Conservation (phyloP, 805 yeast species). For the Ogataea glucozyma region DNA sequence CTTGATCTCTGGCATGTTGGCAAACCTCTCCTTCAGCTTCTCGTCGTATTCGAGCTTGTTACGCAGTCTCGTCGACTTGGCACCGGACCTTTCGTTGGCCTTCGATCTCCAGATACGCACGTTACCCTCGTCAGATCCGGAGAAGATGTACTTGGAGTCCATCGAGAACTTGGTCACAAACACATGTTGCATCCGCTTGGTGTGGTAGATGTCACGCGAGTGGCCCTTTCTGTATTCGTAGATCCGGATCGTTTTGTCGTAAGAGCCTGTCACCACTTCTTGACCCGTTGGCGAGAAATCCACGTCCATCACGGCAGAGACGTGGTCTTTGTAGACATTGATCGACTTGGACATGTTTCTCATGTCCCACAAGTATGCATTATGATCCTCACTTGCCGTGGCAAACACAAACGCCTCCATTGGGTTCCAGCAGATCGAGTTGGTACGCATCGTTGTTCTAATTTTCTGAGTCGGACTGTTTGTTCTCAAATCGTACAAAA, state of each 20-base stretch:
- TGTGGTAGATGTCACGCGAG: slow-evolving; percentile 92
- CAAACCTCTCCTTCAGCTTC: slow-evolving; percentile 87
- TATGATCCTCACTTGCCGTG: slow-evolving; percentile 91
- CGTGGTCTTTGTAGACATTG: slow-evolving; percentile 92
- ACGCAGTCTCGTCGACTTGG: slow-evolving; percentile 78
- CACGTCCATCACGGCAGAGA: slow-evolving; percentile 90
- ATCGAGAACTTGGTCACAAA: slow-evolving; percentile 81
- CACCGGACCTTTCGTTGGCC: slow-evolving; percentile 81
- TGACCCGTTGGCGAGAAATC: slow-evolving; percentile 98
- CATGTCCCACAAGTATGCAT: slow-evolving; percentile 95
- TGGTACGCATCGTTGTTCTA: slow-evolving; percentile 77
- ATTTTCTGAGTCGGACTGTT: slow-evolving; percentile 91
- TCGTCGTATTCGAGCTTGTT: slow-evolving; percentile 86
- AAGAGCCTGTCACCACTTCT: slow-evolving; percentile 92
- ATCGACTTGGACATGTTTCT: slow-evolving; percentile 79
- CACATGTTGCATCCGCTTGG: slow-evolving; percentile 96
- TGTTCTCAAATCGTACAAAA: slow-evolving; percentile 87
- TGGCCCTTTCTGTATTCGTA: slow-evolving; percentile 75
- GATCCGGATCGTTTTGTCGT: slow-evolving; percentile 88
- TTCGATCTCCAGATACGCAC: slow-evolving; percentile 89
- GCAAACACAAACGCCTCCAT: slow-evolving; percentile 96
- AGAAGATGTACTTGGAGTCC: slow-evolving; percentile 83
- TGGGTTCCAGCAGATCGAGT: slow-evolving; percentile 93
- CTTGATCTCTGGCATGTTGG: slow-evolving; percentile 94
- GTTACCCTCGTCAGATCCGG: slow-evolving; percentile 97